Base-by-base conservation (phyloP, 2,329 filamentous ascomycete species). In the Alternaria burnsii region DNA sequence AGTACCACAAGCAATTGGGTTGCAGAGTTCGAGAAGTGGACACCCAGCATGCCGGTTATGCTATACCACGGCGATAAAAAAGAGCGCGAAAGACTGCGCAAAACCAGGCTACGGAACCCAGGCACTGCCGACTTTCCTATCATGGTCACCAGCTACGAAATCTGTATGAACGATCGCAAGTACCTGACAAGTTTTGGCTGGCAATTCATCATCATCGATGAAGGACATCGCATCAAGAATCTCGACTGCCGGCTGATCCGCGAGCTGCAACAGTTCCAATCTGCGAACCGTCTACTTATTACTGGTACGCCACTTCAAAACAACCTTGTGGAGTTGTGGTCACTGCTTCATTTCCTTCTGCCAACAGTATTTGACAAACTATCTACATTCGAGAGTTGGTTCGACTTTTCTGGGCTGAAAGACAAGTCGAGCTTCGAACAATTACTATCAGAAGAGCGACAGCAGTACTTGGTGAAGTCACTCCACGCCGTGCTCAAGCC, bases 121-220 rank as follows among this genome's bases (percentile, higher is more conserved):
- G 86, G 88, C 12, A 86, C 89, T 0, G 81, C 85, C 1, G 86
- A 90, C 46, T 99, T 98, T 63, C 95, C 95, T 0, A 90, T 99
- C 0, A 91, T 98, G 0, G 94, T 94, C 72, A 99, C 95, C 0
- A 96, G 91, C 40, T 98, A 98, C 71, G 95, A 99, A 75, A 97
- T 99, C 74, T 94, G 96, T 55, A 89, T 99, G 80, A 90, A 93
- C 70, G 95, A 99, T 74, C 88, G 92, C 38, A 90, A 93, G 53
- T 89, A 89, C 36, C 81, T 99, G 5, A 88, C 89, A 0, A 90
- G 91, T 58, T 94, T 97, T 58, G 90, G 93, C 36, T 99, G 95
- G 95, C 93, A 96, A 55, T 97, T 97, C 70, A 97, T 99, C 72
- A 95, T 99, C 67, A 97, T 99, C 62, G 94, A 99, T 69, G 95